Percentiles rank a stretch among this genome's conserved stretches.
phyloP scores from a whole-genome alignment of 176 grass and related monocot species.

The Phoenix dactylifera region DNA sequence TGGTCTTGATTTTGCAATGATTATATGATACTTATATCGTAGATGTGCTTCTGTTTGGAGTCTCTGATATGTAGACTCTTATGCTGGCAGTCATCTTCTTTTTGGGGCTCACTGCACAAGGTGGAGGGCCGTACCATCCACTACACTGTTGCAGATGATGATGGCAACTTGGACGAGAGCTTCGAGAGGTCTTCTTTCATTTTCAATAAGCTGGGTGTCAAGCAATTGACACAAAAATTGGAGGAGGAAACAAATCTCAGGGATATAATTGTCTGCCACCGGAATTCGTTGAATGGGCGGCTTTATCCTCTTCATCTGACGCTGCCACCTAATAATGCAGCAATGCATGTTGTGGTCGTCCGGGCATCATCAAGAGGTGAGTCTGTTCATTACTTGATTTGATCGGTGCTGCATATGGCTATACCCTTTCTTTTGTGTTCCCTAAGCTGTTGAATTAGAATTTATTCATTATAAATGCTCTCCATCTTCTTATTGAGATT shows the following conservation, averaged over 20 bases:
- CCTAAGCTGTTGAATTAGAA: too few relatives aligned
- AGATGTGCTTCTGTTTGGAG: too few relatives aligned
- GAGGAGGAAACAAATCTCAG: conserved; percentile 1
- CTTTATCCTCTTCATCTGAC: conserved; percentile 11
- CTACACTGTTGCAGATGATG: conserved; percentile 11
- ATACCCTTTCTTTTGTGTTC: too few relatives aligned
- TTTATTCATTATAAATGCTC: too few relatives aligned
- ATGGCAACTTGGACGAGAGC: conserved; percentile 9
- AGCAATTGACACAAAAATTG: conserved; percentile 4
- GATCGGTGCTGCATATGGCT: too few relatives aligned
- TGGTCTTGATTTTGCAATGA: too few relatives aligned
- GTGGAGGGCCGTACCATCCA: conserved; percentile 16
- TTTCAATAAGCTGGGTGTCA: conserved; percentile 7
- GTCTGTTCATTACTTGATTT: background rate
- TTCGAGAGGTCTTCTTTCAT: background rate
- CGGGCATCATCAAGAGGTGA: conserved; percentile 15
- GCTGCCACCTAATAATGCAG: conserved; percentile 8
- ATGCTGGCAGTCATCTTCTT: conserved; percentile 8
- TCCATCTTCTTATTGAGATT: too few relatives aligned
- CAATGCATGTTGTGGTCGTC: conserved; percentile 10
- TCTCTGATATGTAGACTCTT: background rate
- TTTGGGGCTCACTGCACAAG: conserved; percentile 1
- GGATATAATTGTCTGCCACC: conserved; percentile 12
- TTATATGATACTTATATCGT: too few relatives aligned
- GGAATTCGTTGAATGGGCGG: conserved; percentile 8